These are phyloP conservation scores for Metrosideros polymorpha DNA, from an alignment of 441 rosid species.

Conservation along the genomic window DNA sequence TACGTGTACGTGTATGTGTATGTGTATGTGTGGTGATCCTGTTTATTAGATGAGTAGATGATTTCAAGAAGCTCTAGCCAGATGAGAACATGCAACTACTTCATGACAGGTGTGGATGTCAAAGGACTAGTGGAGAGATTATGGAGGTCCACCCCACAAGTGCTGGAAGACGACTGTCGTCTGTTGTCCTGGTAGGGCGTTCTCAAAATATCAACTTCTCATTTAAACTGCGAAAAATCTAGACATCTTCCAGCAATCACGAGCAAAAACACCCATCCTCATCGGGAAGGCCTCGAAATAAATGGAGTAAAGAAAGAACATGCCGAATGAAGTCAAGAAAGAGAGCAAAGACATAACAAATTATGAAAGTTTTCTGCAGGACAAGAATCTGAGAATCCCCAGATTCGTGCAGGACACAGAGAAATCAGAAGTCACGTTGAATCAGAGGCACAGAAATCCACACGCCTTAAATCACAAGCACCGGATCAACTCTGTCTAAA, in stretches of 20 bases:
- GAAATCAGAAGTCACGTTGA: not conserved
- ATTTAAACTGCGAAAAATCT: not conserved
- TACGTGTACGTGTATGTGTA: not conserved
- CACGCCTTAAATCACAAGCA: not conserved
- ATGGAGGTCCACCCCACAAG: not conserved
- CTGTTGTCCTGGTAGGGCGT: not conserved
- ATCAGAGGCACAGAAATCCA: not conserved
- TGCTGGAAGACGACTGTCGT: not conserved
- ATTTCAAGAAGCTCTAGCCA: not conserved
- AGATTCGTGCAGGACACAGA: not conserved
- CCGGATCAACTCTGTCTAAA: not conserved
- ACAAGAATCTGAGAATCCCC: not conserved
- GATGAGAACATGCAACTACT: not conserved
- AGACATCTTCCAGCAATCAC: not conserved
- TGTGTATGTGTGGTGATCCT: not conserved
- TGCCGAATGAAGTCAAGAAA: not conserved
- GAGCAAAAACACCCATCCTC: not conserved
- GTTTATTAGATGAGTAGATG: not conserved
- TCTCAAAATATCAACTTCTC: not conserved
- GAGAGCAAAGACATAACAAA: not conserved
- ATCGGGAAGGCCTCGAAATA: not conserved
- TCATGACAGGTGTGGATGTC: not conserved
- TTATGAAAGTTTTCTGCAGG: not conserved
- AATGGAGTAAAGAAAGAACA: not conserved
- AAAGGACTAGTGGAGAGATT: not conserved